A percentile compares a stretch with the other conserved stretches of the same genome.
These are phyloP conservation scores for Beauveria caledonica DNA, from an alignment of 2,329 filamentous ascomycete genomes.

Conservation along the genomic window DNA sequence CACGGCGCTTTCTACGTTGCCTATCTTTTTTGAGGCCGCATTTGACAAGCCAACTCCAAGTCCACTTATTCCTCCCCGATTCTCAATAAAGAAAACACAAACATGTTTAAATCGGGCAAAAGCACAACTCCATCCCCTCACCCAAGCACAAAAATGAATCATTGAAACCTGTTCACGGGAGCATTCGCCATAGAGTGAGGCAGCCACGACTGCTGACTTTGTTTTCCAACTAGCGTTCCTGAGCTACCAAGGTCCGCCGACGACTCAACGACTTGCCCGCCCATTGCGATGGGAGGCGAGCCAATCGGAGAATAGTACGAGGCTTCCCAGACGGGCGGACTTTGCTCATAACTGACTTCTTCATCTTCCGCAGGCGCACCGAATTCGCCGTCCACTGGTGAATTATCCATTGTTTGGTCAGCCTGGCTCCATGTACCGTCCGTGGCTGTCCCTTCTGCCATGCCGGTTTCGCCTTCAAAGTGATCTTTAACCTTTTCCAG, in stretches of 20 bases:
- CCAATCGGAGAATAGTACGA: background rate
- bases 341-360: slow-evolving; percentile 1
- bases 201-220: background rate
- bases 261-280: background rate
- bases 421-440: background rate
- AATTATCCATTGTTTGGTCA: background rate
- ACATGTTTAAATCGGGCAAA: background rate
- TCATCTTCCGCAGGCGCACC: background rate
- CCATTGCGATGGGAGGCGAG: background rate
- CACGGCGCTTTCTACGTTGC: background rate
- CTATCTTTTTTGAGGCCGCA: background rate
- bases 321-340: background rate
- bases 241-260: slow-evolving; percentile 2
- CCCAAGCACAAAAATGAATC: background rate
- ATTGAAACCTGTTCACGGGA: slow-evolving; percentile 2
- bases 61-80: background rate
- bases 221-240: slow-evolving; percentile 4
- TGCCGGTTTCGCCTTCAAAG: background rate
- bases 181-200: background rate
- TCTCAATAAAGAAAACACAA: background rate
- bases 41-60: background rate
- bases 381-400: background rate
- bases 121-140: background rate
- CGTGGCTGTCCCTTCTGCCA: background rate
- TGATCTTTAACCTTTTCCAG: slow-evolving; percentile 7